Conservation (phyloP, 192 early-diverging fungal genomes). For the Rhizophagus clarus region DNA sequence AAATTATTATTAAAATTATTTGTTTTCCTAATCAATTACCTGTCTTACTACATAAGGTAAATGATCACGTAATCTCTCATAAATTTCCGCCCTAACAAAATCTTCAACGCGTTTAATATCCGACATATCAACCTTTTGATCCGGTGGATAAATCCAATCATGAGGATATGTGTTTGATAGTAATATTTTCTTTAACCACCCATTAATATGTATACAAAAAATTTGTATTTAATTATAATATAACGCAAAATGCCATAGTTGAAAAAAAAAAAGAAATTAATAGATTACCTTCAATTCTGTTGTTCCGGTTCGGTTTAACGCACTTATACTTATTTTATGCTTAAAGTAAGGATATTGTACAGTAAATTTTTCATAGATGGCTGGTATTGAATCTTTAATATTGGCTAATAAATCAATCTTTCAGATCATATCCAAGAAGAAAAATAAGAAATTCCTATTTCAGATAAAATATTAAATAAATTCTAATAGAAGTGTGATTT, state of each 20-base stretch:
- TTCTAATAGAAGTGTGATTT: neutral
- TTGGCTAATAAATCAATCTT: slow-evolving; percentile 52
- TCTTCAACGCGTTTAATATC: slow-evolving; percentile 60
- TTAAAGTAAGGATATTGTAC: slow-evolving; percentile 42
- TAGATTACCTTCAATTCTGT: slow-evolving; percentile 34
- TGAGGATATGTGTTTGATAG: slow-evolving; percentile 41
- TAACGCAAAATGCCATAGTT: slow-evolving; percentile 18
- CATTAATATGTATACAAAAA: slow-evolving; percentile 33
- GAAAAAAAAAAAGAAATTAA: neutral
- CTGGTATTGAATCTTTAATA: slow-evolving; percentile 35
- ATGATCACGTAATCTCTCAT: slow-evolving; percentile 48
- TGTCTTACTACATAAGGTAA: slow-evolving; percentile 59
- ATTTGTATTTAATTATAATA: slow-evolving; percentile 32
- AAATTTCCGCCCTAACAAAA: slow-evolving; percentile 61
- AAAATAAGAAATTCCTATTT: neutral
- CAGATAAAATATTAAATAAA: too few species aligned
- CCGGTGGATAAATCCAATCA: slow-evolving; percentile 52
- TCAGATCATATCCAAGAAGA: neutral
- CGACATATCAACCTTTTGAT: slow-evolving; percentile 53
- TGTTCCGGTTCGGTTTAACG: slow-evolving; percentile 33
- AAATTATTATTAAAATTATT: neutral
- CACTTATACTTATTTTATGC: slow-evolving; percentile 40
- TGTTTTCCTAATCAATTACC: neutral
- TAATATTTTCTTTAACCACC: slow-evolving; percentile 29
- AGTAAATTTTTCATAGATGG: slow-evolving; percentile 39